phyloP scores from a whole-genome alignment of 768 basidiomycete genomes.

The Podaxis sp. region DNA sequence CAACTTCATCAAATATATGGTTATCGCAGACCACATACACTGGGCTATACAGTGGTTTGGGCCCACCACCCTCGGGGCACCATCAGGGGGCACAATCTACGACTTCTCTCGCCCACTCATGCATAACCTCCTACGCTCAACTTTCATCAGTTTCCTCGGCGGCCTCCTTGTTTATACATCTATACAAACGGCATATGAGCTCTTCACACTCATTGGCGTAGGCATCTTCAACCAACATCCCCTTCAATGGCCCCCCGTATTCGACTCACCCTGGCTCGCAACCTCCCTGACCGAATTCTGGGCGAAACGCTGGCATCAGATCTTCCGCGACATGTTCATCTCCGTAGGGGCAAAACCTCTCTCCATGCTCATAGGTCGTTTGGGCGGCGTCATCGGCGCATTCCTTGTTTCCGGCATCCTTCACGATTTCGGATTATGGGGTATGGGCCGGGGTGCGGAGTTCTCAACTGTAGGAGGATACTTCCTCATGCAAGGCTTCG shows the following conservation, averaged over 20 bases:
- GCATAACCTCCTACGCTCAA: slow-evolving; percentile 41
- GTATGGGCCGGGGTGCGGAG: slow-evolving; percentile 54
- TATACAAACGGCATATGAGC: slow-evolving; percentile 42
- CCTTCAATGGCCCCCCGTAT: slow-evolving; percentile 62
- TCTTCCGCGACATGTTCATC: slow-evolving; percentile 59
- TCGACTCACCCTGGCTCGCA: slow-evolving; percentile 53
- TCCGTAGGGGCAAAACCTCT: slow-evolving; percentile 47
- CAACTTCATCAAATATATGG: slow-evolving; percentile 31
- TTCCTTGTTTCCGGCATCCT: slow-evolving; percentile 61
- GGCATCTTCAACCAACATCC: slow-evolving; percentile 46
- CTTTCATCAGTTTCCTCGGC: slow-evolving; percentile 37
- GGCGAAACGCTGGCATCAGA: slow-evolving; percentile 67
- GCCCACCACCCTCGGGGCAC: slow-evolving; percentile 38
- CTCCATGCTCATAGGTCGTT: slow-evolving; percentile 40
- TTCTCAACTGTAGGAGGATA: slow-evolving; percentile 42
- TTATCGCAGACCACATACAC: slow-evolving; percentile 45
- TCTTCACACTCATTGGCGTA: slow-evolving; percentile 41
- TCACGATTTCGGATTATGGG: slow-evolving; percentile 58
- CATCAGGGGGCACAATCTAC: slow-evolving; percentile 41
- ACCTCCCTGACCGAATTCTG: slow-evolving; percentile 64
- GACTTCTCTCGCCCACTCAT: slow-evolving; percentile 33
- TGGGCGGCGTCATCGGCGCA: slow-evolving; percentile 51
- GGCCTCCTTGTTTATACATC: slow-evolving; percentile 44
- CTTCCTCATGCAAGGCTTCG: slow-evolving; percentile 57
- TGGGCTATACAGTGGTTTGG: slow-evolving; percentile 45